Evolutionary conservation across 2,329 filamentous ascomycete species (phyloP).

Genomic region (Beauveria sp.): DNA sequence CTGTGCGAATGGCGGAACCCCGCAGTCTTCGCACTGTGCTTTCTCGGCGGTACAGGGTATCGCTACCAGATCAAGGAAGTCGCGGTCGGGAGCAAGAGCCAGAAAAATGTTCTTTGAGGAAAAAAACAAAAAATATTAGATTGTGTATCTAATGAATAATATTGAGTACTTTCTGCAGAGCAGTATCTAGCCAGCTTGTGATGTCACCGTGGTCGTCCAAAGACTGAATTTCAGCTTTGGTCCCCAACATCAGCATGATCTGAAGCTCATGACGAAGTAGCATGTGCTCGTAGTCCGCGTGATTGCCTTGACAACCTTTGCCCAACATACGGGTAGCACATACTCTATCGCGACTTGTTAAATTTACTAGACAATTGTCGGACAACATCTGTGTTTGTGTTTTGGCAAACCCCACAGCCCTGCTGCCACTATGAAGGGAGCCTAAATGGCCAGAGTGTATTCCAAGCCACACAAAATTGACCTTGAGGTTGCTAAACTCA

Average conservation of each 20-base stretch:
- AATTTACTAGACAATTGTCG: conserved; percentile 13
- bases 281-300: conserved; percentile 23
- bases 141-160: not conserved
- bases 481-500: conserved; percentile 44
- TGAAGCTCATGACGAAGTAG: conserved; percentile 53
- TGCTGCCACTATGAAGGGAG: not conserved
- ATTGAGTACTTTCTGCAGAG: conserved; percentile 22
- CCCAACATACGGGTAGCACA: conserved; percentile 48
- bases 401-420: not conserved
- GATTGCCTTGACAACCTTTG: conserved; percentile 25
- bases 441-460: conserved; percentile 38
- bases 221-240: conserved; percentile 72
- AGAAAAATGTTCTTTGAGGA: not conserved
- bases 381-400: not conserved
- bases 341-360: conserved; percentile 50
- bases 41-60: conserved; percentile 18
- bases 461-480: conserved; percentile 58
- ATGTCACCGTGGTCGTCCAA: conserved; percentile 50
- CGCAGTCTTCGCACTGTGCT: conserved; percentile 29
- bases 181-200: conserved; percentile 40
- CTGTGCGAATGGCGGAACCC: conserved; percentile 25
- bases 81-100: not conserved
- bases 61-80: not conserved
- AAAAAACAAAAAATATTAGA: not conserved
- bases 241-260: conserved; percentile 62